A percentile compares a stretch with the other conserved stretches of the same genome.
These are phyloP conservation scores for Penicillium samsonianum DNA, from an alignment of 495 filamentous ascomycete species.

Conservation along the genomic window DNA sequence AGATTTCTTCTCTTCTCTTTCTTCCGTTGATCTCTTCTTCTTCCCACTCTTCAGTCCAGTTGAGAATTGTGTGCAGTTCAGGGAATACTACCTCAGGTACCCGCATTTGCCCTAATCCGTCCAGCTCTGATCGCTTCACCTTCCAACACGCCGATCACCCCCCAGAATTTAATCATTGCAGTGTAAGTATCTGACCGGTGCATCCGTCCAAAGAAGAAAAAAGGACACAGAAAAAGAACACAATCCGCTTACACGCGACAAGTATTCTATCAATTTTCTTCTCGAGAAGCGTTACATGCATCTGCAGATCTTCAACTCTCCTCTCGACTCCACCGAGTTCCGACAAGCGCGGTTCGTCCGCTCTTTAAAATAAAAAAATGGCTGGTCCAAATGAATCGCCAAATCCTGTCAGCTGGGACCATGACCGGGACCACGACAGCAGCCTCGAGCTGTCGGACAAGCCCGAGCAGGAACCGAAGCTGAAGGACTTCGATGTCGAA, in stretches of 20 bases:
- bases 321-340: slow-evolving; percentile 34
- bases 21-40: slow-evolving; percentile 3
- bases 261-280: neutral
- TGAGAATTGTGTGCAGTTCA: neutral
- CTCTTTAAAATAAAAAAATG: slow-evolving; percentile 42
- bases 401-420: slow-evolving; percentile 17
- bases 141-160: neutral
- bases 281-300: slow-evolving; percentile 40
- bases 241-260: neutral
- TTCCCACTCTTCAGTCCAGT: slow-evolving; percentile 4
- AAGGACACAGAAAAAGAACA: neutral
- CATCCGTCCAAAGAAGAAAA: neutral
- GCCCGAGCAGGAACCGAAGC: slow-evolving; percentile 26
- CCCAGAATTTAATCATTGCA: neutral
- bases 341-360: slow-evolving; percentile 43
- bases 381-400: slow-evolving; percentile 33
- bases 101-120: slow-evolving; percentile 16
- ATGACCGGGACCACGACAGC: slow-evolving; percentile 21
- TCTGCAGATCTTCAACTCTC: slow-evolving; percentile 30
- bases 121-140: neutral
- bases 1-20: slow-evolving; percentile 10
- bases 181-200: neutral
- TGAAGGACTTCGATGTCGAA: slow-evolving; percentile 40
- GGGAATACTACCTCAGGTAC: slow-evolving; percentile 4
- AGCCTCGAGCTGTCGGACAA: slow-evolving; percentile 31